A percentile compares a stretch with the other conserved stretches of the same genome.
Conservation (phyloP, 1,284 basidiomycete genomes). For the Ceratobasidium sp. region DNA sequence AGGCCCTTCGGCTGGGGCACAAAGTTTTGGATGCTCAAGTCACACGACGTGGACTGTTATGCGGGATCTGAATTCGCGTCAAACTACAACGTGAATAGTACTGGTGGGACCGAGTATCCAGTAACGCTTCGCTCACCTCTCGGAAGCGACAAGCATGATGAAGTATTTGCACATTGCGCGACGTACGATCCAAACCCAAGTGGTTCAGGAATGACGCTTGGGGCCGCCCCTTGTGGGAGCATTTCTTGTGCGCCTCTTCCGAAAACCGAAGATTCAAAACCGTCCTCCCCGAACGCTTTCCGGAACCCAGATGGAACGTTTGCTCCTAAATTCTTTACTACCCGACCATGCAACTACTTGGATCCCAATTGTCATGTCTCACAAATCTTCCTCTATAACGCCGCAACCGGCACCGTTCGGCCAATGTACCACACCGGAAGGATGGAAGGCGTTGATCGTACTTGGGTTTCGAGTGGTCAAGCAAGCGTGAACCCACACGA, state of each 20-base stretch:
- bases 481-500: not conserved
- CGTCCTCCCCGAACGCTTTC: not conserved
- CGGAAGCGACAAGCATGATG: not conserved
- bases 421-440: conserved; percentile 31
- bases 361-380: conserved; percentile 37
- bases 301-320: conserved; percentile 35
- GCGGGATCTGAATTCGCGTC: conserved; percentile 1
- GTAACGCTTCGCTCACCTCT: conserved; percentile 35
- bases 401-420: conserved; percentile 10
- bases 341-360: conserved; percentile 27
- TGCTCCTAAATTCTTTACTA: conserved; percentile 23
- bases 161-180: conserved; percentile 16
- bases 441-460: conserved; percentile 5
- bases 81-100: not conserved
- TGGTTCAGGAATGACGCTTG: conserved; percentile 24
- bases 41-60: conserved; percentile 24
- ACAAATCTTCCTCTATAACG: conserved; percentile 27
- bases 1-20: conserved; percentile 23
- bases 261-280: not conserved
- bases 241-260: conserved; percentile 29
- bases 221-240: conserved; percentile 21
- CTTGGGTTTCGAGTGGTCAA: not conserved
- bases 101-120: conserved; percentile 27
- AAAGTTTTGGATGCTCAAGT: conserved; percentile 38
- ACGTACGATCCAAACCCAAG: conserved; percentile 31